A percentile compares a stretch with the other conserved stretches of the same genome.
Conservation (phyloP, 1,284 basidiomycete species). For the Uromyces viciae-fabae region DNA sequence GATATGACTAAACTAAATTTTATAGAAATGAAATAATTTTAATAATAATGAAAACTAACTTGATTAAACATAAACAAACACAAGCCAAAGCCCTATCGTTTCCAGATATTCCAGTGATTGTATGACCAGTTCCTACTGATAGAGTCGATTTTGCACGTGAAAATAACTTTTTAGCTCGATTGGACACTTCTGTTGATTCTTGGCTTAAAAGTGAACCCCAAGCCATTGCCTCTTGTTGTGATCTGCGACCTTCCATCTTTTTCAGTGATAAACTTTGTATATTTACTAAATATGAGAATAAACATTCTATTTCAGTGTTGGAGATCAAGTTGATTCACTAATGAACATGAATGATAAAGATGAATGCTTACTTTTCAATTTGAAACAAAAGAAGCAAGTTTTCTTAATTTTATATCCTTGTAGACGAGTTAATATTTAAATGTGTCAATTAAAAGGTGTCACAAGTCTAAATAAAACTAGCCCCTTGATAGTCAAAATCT, state of each 20-base stretch:
- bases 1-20: neutral
- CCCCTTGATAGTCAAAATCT: no score
- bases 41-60: neutral
- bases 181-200: conserved; percentile 9
- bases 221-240: conserved; percentile 7
- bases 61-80: conserved; percentile 26
- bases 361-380: no score
- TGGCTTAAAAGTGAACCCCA: conserved; percentile 17
- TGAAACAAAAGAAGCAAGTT: no score
- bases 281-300: no score
- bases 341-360: no score
- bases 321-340: no score
- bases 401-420: no score
- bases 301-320: no score
- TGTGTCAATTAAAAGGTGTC: no score
- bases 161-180: conserved; percentile 8
- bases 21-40: neutral
- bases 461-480: no score
- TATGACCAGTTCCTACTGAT: conserved; percentile 21
- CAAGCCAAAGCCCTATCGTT: conserved; percentile 37
- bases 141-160: conserved; percentile 20
- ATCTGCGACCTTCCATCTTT: neutral
- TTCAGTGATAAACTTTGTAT: no score
- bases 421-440: no score
- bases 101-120: conserved; percentile 18